Evolutionary conservation across 306 rosid genomes (phyloP), one percentile per base, ranked within the genome.

Genomic region (Cicer bijugum): DNA sequence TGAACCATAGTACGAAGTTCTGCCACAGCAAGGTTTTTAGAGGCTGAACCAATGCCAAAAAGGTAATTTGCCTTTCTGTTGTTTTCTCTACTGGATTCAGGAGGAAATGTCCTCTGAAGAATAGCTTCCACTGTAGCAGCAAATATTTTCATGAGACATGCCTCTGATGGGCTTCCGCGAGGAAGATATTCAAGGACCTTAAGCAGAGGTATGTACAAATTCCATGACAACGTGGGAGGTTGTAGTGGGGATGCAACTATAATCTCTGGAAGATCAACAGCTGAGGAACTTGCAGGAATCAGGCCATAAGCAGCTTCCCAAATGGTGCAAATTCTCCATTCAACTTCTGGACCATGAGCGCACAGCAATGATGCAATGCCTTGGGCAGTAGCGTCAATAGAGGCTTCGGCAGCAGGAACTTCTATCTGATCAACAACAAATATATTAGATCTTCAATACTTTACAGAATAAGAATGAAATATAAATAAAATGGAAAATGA

Each of bases 271-370:
- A 93, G 98, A 85, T 93, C 98, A 79, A 93, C 98, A 7, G 86
- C 96, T 5, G 93, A 90, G 78, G 98, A 93, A 84, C 92, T 93
- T 78, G 90, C 80, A 62, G 97, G 98, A 81, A 93, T 93, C 75
- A 93, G 84, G 72, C 98, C 98, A 85, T 93, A 93, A 44, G 97
- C 98, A 79, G 98, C 98, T 85, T 93, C 97, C 98, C 98, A 93
- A 51, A 93, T 93, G 62, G 98, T 93, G 87, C 98, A 93, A 60
- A 91, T 93, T 86, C 98, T 86, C 98, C 98, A 93, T 85, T 93
- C 98, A 84, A 93, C 98, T 84, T 93, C 98, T 10, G 98, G 97
- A 59, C 98, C 98, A 84, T 93, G 98, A 59, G 98, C 97, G 79
- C 97, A 91, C 67, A 93, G 96, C 98, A 93, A 88, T 66, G 98